Percentiles rank a stretch among this genome's conserved stretches.
phyloP scores from a whole-genome alignment of 192 early-diverging fungal species.

The Podila minutissima region DNA sequence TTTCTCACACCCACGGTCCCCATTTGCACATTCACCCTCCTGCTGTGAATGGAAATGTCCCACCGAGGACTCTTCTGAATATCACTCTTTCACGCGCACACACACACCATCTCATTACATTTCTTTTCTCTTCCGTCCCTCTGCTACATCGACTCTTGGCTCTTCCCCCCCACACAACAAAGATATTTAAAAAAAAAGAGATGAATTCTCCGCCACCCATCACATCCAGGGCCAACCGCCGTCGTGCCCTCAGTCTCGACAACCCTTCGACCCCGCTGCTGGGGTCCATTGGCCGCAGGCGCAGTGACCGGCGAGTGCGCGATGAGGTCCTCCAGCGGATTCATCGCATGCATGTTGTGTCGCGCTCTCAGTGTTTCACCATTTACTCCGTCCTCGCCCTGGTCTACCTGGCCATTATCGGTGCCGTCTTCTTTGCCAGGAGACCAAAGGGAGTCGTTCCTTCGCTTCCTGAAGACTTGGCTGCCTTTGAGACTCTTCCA shows the following conservation, averaged over 20 bases:
- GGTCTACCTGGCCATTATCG: constrained; percentile 14
- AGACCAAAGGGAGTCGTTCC: constrained; percentile 19
- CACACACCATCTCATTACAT: too few relatives aligned
- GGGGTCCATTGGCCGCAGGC: constrained; percentile 24
- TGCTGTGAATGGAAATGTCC: neutral
- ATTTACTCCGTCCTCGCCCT: constrained; percentile 21
- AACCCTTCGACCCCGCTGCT: constrained; percentile 27
- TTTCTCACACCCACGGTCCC: neutral
- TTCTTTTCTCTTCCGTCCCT: neutral
- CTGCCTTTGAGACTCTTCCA: constrained; percentile 13
- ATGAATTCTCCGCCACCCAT: constrained; percentile 38
- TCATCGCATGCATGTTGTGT: constrained; percentile 22
- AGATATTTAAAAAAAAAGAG: too few relatives aligned
- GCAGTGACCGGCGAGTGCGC: constrained; percentile 15
- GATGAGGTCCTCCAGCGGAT: constrained; percentile 28
- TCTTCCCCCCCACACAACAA: neutral
- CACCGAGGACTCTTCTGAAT: neutral
- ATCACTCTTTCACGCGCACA: too few relatives aligned
- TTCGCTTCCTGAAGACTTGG: constrained; percentile 18
- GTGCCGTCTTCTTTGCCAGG: constrained; percentile 15
- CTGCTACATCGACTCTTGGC: neutral
- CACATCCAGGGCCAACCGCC: constrained; percentile 45
- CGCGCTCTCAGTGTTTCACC: constrained; percentile 22
- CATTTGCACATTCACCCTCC: neutral
- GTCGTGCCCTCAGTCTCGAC: constrained; percentile 40